These are phyloP conservation scores for Sporisorium iseilematis-ciliati DNA, from an alignment of 1,284 basidiomycete genomes.

Conservation along the genomic window DNA sequence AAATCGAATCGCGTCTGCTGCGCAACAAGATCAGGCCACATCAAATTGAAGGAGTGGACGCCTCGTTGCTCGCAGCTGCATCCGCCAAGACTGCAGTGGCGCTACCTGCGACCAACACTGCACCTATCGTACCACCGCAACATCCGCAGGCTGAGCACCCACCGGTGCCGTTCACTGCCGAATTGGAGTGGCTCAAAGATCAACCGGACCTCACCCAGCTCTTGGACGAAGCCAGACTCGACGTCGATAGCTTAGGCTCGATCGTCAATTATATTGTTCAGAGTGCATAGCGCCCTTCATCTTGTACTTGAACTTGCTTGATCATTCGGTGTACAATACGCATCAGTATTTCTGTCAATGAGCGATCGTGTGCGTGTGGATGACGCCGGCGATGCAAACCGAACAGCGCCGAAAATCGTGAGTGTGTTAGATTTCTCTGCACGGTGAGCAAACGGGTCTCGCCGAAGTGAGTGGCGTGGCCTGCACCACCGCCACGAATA, in stretches of 20 bases:
- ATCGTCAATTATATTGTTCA: constrained; percentile 42
- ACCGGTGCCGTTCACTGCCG: constrained; percentile 25
- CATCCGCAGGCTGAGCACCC: not conserved
- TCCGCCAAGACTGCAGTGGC: not conserved
- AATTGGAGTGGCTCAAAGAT: constrained; percentile 41
- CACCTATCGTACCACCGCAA: not conserved
- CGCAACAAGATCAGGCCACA: constrained; percentile 23
- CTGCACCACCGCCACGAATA: no score
- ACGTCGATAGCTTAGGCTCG: constrained; percentile 44
- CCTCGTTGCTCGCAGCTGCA: not conserved
- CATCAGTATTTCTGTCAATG: no score
- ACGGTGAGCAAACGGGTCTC: no score
- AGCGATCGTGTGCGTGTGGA: no score
- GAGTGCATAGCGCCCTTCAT: constrained; percentile 15
- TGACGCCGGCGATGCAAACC: no score
- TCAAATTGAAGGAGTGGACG: constrained; percentile 8
- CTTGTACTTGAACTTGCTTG: not conserved
- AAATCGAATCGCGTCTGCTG: constrained; percentile 30
- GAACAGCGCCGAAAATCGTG: no score
- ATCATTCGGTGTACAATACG: not conserved
- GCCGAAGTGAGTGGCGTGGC: no score
- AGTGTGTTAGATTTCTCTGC: no score
- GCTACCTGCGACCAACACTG: not conserved
- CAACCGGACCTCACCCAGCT: constrained; percentile 35
- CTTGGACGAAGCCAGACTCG: constrained; percentile 40